Percentiles rank a stretch among this genome's conserved stretches.
Conservation (phyloP, 164 flowering plant species). For the Vitis labrusca region DNA sequence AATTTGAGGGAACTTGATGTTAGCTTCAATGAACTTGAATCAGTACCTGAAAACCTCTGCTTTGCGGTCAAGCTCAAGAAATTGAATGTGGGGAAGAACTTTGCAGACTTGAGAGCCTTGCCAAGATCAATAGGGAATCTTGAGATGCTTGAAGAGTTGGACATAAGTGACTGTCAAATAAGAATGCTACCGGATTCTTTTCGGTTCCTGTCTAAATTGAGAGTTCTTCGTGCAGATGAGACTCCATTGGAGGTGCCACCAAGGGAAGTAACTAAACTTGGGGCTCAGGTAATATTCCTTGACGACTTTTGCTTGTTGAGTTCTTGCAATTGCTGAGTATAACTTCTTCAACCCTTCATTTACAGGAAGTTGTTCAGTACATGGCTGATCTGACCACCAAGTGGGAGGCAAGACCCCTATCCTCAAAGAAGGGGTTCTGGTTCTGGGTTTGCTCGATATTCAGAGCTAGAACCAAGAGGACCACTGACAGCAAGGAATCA, state of each 20-base stretch:
- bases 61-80: constrained; percentile 52
- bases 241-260: constrained; percentile 81
- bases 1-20: constrained; percentile 62
- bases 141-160: constrained; percentile 69
- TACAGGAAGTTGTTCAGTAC: constrained; percentile 57
- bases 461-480: neutral
- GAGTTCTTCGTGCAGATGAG: constrained; percentile 58
- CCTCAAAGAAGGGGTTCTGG: constrained; percentile 36
- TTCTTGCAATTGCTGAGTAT: neutral
- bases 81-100: constrained; percentile 60
- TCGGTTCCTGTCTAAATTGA: constrained; percentile 52
- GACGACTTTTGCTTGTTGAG: neutral
- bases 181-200: constrained; percentile 64
- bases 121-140: constrained; percentile 73
- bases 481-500: neutral
- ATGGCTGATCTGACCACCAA: constrained; percentile 43
- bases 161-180: constrained; percentile 66
- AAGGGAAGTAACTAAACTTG: constrained; percentile 41
- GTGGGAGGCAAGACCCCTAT: constrained; percentile 17
- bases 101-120: constrained; percentile 59
- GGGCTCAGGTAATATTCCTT: constrained; percentile 59
- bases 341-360: constrained; percentile 1
- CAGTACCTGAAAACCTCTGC: constrained; percentile 62
- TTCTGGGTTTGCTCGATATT: constrained; percentile 29
- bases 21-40: constrained; percentile 70